A percentile compares a stretch with the other conserved stretches of the same genome.
Conservation (phyloP, 306 rosid species). For the Fagus sylvatica region DNA sequence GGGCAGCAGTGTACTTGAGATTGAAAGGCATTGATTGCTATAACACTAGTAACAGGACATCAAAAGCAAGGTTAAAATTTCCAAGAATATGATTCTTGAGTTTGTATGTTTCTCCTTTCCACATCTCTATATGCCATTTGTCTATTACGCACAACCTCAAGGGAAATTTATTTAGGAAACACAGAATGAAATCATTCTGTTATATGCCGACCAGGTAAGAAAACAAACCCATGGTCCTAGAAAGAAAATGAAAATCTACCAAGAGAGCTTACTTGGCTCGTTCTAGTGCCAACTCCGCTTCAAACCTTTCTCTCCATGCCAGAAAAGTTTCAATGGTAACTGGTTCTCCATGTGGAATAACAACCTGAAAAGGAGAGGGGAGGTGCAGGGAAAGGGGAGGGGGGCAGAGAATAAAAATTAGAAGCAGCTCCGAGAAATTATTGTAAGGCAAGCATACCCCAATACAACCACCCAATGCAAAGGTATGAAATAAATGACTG, state of each 20-base stretch:
- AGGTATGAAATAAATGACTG: background rate
- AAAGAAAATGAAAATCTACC: background rate
- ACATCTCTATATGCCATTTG: background rate
- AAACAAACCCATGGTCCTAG: background rate
- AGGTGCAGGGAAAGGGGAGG: conserved; percentile 16
- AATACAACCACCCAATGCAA: background rate
- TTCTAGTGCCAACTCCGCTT: conserved; percentile 95
- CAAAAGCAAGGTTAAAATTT: conserved; percentile 13
- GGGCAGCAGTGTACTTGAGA: background rate
- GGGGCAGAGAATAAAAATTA: conserved; percentile 18
- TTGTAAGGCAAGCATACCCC: conserved; percentile 1
- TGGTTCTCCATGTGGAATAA: conserved; percentile 94
- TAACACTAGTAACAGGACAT: background rate
- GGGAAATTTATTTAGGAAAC: background rate
- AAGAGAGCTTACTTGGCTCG: conserved; percentile 88
- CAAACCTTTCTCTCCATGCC: conserved; percentile 98
- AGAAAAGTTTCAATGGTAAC: conserved; percentile 88
- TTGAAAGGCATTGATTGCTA: background rate
- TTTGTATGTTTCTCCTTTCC: background rate
- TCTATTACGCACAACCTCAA: background rate
- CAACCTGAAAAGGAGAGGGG: conserved; percentile 48
- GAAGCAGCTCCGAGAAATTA: conserved; percentile 27
- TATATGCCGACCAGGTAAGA: background rate
- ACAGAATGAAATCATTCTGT: background rate
- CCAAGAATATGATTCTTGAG: background rate